A percentile compares a stretch with the other conserved stretches of the same genome.
These are phyloP conservation scores for Blastocystis sp. DNA, from an alignment of 352 stramenopile genomes.

Conservation along the genomic window DNA sequence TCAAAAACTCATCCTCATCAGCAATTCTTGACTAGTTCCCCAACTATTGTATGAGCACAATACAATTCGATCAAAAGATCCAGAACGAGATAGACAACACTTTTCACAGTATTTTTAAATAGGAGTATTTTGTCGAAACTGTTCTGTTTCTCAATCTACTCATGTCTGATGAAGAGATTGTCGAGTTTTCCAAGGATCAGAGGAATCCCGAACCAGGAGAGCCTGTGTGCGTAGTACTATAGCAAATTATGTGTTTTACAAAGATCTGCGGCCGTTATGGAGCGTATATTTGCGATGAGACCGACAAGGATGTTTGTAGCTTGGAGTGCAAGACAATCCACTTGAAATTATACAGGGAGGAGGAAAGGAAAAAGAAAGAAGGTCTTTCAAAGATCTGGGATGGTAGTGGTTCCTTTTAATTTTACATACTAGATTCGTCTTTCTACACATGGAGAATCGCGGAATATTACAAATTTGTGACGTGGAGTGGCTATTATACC, in stretches of 20 bases:
- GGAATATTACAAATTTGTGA: conserved; percentile 35
- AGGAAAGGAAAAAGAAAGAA: not conserved
- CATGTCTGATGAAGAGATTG: conserved; percentile 48
- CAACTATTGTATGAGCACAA: no score
- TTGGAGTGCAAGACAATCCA: conserved; percentile 68
- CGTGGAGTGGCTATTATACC: conserved; percentile 1
- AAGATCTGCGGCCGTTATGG: conserved; percentile 73
- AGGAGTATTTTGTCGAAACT: no score
- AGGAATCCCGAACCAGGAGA: conserved; percentile 11
- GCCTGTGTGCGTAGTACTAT: conserved; percentile 15
- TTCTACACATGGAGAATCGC: conserved; percentile 24
- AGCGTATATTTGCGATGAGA: conserved; percentile 76
- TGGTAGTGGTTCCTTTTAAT: not conserved
- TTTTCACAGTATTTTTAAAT: no score
- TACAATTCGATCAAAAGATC: no score
- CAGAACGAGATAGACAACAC: no score
- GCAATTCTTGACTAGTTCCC: no score
- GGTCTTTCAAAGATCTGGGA: not conserved
- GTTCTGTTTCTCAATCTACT: no score
- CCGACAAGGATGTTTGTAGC: conserved; percentile 78
- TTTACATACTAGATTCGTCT: not conserved
- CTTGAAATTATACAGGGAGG: not conserved
- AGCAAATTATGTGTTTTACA: not conserved
- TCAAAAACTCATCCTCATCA: no score
- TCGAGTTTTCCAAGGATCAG: conserved; percentile 43